phyloP scores from a whole-genome alignment of 371 early-diverging fungal species.

The Mucor piriformis region DNA sequence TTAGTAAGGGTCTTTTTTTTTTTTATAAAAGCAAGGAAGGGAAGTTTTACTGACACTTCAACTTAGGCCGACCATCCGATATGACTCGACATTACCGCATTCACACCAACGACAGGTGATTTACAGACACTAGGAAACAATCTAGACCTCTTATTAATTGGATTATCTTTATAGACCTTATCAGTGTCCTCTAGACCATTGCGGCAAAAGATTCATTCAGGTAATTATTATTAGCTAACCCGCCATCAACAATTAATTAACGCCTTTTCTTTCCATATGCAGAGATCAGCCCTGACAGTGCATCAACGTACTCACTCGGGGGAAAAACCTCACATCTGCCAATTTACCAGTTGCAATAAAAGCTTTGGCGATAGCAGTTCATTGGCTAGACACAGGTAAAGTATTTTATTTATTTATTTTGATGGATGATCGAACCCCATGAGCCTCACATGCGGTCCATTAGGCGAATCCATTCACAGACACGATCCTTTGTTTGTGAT shows the following conservation, averaged over 20 bases:
- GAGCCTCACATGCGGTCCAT: background rate
- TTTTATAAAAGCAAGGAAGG: background rate
- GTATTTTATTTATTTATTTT: background rate
- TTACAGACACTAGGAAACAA: no score
- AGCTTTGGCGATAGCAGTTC: conserved; percentile 34
- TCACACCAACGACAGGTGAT: conserved; percentile 33
- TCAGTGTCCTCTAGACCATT: conserved; percentile 21
- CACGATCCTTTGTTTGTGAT: conserved; percentile 11
- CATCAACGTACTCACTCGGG: conserved; percentile 31
- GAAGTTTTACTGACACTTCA: background rate
- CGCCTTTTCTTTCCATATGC: background rate
- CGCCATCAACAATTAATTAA: background rate
- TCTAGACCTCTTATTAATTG: no score
- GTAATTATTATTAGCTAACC: no score
- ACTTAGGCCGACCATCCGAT: conserved; percentile 30
- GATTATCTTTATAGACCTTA: conserved; percentile 34
- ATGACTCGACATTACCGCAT: conserved; percentile 33
- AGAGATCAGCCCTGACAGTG: conserved; percentile 26
- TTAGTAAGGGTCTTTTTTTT: conserved; percentile 17
- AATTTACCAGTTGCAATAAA: conserved; percentile 24
- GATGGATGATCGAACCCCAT: background rate
- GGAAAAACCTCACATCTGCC: conserved; percentile 30
- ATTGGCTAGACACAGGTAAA: conserved; percentile 31
- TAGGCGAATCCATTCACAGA: conserved; percentile 22
- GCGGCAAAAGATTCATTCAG: conserved; percentile 38